phyloP scores from a whole-genome alignment of 2,329 filamentous ascomycete genomes.

The Aspergillus fumigatus region DNA sequence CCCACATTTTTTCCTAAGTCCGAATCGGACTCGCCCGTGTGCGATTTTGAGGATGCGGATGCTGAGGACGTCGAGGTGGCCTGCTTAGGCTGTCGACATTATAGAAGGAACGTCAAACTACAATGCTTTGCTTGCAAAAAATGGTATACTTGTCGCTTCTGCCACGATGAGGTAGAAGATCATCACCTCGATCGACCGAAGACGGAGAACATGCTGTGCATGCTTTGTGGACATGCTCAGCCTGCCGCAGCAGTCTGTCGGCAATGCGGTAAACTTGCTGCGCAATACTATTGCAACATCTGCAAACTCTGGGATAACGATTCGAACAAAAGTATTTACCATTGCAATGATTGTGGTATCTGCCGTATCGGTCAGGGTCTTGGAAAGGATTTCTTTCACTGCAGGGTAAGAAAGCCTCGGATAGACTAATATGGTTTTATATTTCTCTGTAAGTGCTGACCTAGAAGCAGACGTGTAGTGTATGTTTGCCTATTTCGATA shows the following conservation, averaged over 20 bases:
- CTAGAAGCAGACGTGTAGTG: constrained; percentile 69
- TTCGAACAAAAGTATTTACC: constrained; percentile 84
- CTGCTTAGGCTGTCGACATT: constrained; percentile 79
- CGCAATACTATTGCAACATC: constrained; percentile 87
- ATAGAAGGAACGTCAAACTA: constrained; percentile 91
- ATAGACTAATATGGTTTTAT: background rate
- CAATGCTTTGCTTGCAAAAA: constrained; percentile 84
- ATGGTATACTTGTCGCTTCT: constrained; percentile 95
- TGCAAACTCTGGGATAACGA: constrained; percentile 99
- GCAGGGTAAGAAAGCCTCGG: constrained; percentile 63
- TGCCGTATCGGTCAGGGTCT: constrained; percentile 86
- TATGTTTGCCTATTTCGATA: constrained; percentile 87
- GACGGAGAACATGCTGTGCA: constrained; percentile 95
- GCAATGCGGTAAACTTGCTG: constrained; percentile 70
- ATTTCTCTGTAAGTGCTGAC: constrained; percentile 10
- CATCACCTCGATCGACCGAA: constrained; percentile 74
- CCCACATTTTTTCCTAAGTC: constrained; percentile 60
- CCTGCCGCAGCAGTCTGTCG: constrained; percentile 72
- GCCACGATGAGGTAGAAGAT: constrained; percentile 79
- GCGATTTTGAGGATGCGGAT: constrained; percentile 37
- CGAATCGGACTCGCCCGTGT: constrained; percentile 24
- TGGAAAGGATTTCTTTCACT: constrained; percentile 96
- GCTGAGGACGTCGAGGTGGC: constrained; percentile 48
- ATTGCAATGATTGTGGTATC: constrained; percentile 93
- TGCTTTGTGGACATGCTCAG: constrained; percentile 86